Conservation (phyloP, 192 early-diverging fungal genomes). For the Backusella sp. region DNA sequence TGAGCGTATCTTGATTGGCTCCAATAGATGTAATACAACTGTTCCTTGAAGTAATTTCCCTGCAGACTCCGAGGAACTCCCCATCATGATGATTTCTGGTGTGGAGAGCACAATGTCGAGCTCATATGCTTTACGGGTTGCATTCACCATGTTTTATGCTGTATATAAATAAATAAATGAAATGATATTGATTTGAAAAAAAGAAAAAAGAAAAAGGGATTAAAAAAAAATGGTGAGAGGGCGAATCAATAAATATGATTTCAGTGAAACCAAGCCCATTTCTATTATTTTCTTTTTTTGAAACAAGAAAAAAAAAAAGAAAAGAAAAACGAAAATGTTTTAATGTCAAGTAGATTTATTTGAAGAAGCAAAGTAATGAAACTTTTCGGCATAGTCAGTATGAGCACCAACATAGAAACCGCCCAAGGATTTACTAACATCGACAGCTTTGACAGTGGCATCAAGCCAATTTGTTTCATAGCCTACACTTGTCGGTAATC, state of each 20-base stretch:
- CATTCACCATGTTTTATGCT: not conserved
- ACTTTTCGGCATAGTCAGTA: slow-evolving; percentile 36
- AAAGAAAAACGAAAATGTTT: no score
- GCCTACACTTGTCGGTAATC: not conserved
- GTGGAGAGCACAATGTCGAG: slow-evolving; percentile 23
- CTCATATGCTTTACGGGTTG: slow-evolving; percentile 4
- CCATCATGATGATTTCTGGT: slow-evolving; percentile 19
- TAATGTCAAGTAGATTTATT: not conserved
- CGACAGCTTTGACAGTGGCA: slow-evolving; percentile 16
- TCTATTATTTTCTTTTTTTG: not conserved
- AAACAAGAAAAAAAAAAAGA: not conserved
- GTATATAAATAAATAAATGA: not conserved
- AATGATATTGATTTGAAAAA: no score
- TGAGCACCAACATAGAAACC: slow-evolving; percentile 33
- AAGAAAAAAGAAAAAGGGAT: not conserved
- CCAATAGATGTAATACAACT: slow-evolving; percentile 43
- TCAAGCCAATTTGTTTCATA: slow-evolving; percentile 1
- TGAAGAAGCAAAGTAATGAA: slow-evolving; percentile 25
- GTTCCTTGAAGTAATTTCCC: slow-evolving; percentile 51
- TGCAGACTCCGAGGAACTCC: slow-evolving; percentile 33
- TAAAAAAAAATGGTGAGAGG: not conserved
- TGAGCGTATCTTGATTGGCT: slow-evolving; percentile 47
- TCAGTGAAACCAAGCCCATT: not conserved
- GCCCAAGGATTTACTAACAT: slow-evolving; percentile 28
- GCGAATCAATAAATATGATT: not conserved